Base-by-base conservation (phyloP, 2,329 filamentous ascomycete genomes). In the Cladosporium sp. region DNA sequence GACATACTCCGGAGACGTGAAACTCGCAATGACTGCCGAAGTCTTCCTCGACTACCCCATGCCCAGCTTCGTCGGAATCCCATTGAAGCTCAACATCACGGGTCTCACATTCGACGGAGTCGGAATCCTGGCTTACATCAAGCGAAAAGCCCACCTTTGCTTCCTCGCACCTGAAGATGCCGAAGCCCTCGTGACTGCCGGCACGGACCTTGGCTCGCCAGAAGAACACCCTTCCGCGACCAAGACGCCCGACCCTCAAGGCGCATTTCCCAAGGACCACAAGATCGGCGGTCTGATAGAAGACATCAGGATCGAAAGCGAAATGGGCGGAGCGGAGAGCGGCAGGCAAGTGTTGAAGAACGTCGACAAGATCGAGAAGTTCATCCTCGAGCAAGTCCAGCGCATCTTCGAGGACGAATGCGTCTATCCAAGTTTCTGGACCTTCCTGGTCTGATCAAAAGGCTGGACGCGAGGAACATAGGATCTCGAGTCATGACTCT, bases 381-480 rank as follows among this genome's bases (percentile, higher is more conserved):
- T 98, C 67, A 89, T 98, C 50, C 77, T 98, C 53, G 92, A 97
- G 67, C 92, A 97, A 70, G 93, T 98, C 55, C 83, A 92, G 65
- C 82, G 90, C 63, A 97, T 98, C 60, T 97, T 98, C 63, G 93
- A 98, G 70, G 93, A 97, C 66, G 93, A 98, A 68, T 93, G 97
- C 72, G 91, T 97, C 55, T 97, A 95, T 72, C 93, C 93, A 38
- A 96, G 91, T 69, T 97, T 94, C 70, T 97, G 92, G 91, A 97
- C 92, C 1, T 96, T 97, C 68, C 73, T 98, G 61, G 85, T 97
- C 38, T 95, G 70, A 71, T 43, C 18, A 16, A 13, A n/a, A n/a
- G n/a, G n/a, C n/a, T n/a, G n/a, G n/a, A n/a, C n/a, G n/a, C n/a
- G n/a, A n/a, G n/a, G n/a, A n/a, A n/a, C n/a, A n/a, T n/a, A n/a